Evolutionary conservation across 2,329 filamentous ascomycete genomes (phyloP).

Genomic region (Aspergillus sp.): DNA sequence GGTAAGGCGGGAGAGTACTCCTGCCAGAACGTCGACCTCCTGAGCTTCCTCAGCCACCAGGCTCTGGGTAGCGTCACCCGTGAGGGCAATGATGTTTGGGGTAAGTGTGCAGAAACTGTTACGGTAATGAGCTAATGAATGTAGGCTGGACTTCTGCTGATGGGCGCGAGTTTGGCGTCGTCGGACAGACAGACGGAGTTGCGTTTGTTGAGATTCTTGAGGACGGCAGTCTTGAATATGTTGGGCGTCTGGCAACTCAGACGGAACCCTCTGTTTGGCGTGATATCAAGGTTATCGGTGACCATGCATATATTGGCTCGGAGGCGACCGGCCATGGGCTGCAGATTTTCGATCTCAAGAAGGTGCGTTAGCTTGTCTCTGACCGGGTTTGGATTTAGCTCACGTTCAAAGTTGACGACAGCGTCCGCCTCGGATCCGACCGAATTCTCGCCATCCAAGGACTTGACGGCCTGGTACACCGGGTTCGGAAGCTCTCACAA

Average conservation of each 20-base stretch:
- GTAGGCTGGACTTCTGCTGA: slow-evolving; percentile 18
- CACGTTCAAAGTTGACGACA: neutral
- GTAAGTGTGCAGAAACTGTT: neutral
- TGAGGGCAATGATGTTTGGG: slow-evolving; percentile 22
- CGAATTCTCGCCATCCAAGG: slow-evolving; percentile 7
- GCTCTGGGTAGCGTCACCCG: slow-evolving; percentile 20
- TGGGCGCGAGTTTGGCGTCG: slow-evolving; percentile 19
- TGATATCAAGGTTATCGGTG: slow-evolving; percentile 19
- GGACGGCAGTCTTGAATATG: slow-evolving; percentile 18
- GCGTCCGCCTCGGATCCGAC: slow-evolving; percentile 6
- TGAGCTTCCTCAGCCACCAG: slow-evolving; percentile 19
- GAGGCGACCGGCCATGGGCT: slow-evolving; percentile 18
- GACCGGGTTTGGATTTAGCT: neutral
- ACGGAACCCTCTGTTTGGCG: slow-evolving; percentile 14
- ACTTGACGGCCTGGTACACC: slow-evolving; percentile 19
- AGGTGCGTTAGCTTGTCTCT: slow-evolving; percentile 6
- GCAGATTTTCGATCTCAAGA: slow-evolving; percentile 21
- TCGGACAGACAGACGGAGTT: slow-evolving; percentile 19
- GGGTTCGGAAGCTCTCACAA: slow-evolving; percentile 22
- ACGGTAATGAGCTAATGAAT: neutral
- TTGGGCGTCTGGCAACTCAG: slow-evolving; percentile 19
- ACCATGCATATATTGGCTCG: slow-evolving; percentile 20
- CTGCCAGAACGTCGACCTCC: slow-evolving; percentile 18
- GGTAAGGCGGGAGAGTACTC: slow-evolving; percentile 20
- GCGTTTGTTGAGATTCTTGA: slow-evolving; percentile 18